Conservation (phyloP, 75 land plant species). For the Selaginella moellendorffii region DNA sequence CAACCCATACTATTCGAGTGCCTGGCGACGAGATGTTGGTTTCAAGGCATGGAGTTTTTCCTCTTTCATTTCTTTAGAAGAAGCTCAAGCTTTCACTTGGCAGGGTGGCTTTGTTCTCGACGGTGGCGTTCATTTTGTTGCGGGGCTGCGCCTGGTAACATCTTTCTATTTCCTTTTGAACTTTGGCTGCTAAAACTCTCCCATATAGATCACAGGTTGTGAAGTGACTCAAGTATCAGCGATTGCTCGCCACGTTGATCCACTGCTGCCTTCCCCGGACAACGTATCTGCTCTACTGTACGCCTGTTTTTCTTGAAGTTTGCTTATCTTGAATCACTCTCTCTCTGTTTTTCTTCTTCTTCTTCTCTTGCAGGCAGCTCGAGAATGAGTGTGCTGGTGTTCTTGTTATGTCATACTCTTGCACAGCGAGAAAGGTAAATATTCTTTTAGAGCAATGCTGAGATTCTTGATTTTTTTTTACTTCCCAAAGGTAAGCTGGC, state of each 20-base stretch:
- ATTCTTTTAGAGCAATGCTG: neutral
- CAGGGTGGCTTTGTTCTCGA: constrained; percentile 96
- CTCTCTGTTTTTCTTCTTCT: neutral
- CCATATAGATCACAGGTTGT: constrained; percentile 56
- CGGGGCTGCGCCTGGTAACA: constrained; percentile 93
- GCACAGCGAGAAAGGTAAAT: constrained; percentile 58
- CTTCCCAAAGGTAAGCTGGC: constrained; percentile 47
- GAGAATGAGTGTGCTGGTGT: constrained; percentile 86
- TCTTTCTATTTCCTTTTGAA: neutral
- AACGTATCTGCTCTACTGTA: constrained; percentile 69
- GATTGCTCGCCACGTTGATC: constrained; percentile 59
- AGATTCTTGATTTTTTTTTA: neutral
- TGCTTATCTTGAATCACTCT: neutral
- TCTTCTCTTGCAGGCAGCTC: constrained; percentile 42
- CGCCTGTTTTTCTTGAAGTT: constrained; percentile 18
- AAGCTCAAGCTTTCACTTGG: neutral
- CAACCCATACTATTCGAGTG: constrained; percentile 83
- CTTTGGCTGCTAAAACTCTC: neutral
- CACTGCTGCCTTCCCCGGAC: constrained; percentile 79
- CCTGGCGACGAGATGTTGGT: constrained; percentile 85
- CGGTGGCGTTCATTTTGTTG: constrained; percentile 93
- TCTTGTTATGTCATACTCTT: constrained; percentile 50
- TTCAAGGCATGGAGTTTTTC: neutral
- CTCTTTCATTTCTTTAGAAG: too few species aligned
- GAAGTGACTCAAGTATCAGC: constrained; percentile 63